phyloP scores from a whole-genome alignment of 73 alveolate genomes.

The Stentor coeruleus region DNA sequence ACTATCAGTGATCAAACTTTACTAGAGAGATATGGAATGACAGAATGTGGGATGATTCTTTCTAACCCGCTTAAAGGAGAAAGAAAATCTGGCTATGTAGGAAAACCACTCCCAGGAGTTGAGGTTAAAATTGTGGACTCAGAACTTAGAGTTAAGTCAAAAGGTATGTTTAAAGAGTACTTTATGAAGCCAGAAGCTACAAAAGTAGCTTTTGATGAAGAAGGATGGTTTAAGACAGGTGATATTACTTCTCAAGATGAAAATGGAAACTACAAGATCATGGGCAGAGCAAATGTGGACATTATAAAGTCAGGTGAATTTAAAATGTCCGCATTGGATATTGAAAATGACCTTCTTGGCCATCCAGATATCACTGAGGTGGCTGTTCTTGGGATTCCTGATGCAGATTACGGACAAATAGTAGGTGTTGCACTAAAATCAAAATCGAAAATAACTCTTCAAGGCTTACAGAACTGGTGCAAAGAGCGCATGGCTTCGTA shows the following conservation, averaged over 20 bases:
- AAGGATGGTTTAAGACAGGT: slow-evolving; percentile 56
- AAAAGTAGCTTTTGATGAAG: slow-evolving; percentile 23
- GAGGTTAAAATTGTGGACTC: slow-evolving; percentile 21
- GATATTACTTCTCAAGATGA: slow-evolving; percentile 23
- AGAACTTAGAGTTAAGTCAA: slow-evolving; percentile 25
- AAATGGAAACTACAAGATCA: slow-evolving; percentile 29
- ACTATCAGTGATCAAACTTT: slow-evolving; percentile 34
- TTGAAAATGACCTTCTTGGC: slow-evolving; percentile 29
- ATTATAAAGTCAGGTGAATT: slow-evolving; percentile 49
- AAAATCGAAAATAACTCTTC: background rate
- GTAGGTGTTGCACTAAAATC: slow-evolving; percentile 25
- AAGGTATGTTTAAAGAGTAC: slow-evolving; percentile 40
- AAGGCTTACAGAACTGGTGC: slow-evolving; percentile 27
- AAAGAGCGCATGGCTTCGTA: slow-evolving; percentile 28
- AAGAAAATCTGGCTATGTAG: slow-evolving; percentile 46
- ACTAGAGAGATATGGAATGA: slow-evolving; percentile 58
- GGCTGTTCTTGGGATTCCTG: slow-evolving; percentile 40
- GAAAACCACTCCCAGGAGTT: slow-evolving; percentile 46
- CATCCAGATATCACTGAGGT: slow-evolving; percentile 25
- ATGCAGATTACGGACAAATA: slow-evolving; percentile 36
- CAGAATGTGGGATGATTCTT: slow-evolving; percentile 46
- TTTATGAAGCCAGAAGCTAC: slow-evolving; percentile 33
- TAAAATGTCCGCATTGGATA: slow-evolving; percentile 48
- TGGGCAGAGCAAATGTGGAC: slow-evolving; percentile 41
- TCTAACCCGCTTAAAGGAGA: slow-evolving; percentile 37